Base-by-base conservation (phyloP, 441 rosid genomes). In the Erodium texanum region DNA sequence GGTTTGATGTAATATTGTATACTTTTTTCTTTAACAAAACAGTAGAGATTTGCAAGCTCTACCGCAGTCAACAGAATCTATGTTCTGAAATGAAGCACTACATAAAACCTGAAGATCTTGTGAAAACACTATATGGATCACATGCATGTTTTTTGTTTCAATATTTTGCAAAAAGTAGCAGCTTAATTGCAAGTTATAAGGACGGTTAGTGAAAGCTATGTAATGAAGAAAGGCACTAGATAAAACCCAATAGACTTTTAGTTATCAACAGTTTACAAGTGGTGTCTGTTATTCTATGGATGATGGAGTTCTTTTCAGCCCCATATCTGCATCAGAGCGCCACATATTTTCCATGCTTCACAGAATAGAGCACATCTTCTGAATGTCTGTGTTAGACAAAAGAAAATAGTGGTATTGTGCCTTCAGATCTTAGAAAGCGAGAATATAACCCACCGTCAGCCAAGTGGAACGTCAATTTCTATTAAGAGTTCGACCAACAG, bases 381-480 rank as follows among this genome's bases (percentile, higher is more conserved):
- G 54, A 48, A 48, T 18, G 16, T 5, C 12, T 48, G 54, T 14
- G 16, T 48, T 12, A 12, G 16, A 12, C 54, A 48, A n/a, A 14
- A 3, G 41, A 36, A 36, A 36, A 36, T 36, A 36, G 41, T 48
- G 16, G n/a, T n/a, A 48, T 48, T 48, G 54, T 48, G 54, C 54
- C 54, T 48, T 11, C 16, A 48, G 54, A 48, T 48, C 18, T 48
- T 48, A 48, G 54, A 48, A 48, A 48, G 54, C n/a, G 19, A n/a
- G 54, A 48, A 48, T 48, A 48, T 48, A 48, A 48, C 16, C 16
- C 54, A 50, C 19, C 14, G n/a, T 58, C 62, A 58, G 62, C 62
- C 62, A 58, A 58, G 62, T 58, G 62, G 62, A 58, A 20, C n/a
- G 7, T 48, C 7, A 48, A 48, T 48, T 48, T 48, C 56, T 48